A percentile compares a stretch with the other conserved stretches of the same genome.
Evolutionary conservation across 345 rosid genomes (phyloP).

Genomic region (Rhodamnia rubescens): DNA sequence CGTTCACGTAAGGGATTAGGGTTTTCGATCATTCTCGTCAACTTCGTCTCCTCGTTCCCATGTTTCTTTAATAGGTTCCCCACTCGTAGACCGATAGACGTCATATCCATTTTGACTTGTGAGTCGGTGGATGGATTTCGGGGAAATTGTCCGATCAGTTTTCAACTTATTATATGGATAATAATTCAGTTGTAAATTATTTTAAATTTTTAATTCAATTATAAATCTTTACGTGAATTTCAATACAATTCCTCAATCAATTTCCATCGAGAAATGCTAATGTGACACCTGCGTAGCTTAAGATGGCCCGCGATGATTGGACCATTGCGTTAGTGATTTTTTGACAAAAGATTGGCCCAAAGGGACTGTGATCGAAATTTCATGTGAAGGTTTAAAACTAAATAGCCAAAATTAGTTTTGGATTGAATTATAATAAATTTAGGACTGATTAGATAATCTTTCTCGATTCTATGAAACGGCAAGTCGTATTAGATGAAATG

Average conservation of each 20-base stretch:
- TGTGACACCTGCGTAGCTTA: rapidly evolving
- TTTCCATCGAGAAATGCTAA: too few species aligned
- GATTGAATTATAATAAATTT: rapidly evolving
- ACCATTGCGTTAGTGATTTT: too few species aligned
- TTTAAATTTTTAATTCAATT: too few species aligned
- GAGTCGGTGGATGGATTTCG: not conserved
- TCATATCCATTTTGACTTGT: not conserved
- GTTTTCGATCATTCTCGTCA: too few species aligned
- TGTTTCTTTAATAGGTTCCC: not conserved
- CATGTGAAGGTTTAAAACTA: not conserved
- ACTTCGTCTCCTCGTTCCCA: not conserved
- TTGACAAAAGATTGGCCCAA: too few species aligned
- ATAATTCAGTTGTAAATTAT: too few species aligned
- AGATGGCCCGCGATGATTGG: too few species aligned
- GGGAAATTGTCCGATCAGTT: not conserved
- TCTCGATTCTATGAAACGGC: not conserved
- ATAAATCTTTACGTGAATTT: too few species aligned
- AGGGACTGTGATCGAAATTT: too few species aligned
- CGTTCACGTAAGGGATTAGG: not conserved
- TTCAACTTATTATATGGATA: too few species aligned
- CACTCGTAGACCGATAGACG: not conserved
- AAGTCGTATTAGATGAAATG: not conserved
- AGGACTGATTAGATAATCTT: not conserved
- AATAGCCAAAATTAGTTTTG: not conserved
- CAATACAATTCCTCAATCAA: too few species aligned